phyloP scores from a whole-genome alignment of 2,329 filamentous ascomycete genomes.

The Raffaelea albimanens region DNA sequence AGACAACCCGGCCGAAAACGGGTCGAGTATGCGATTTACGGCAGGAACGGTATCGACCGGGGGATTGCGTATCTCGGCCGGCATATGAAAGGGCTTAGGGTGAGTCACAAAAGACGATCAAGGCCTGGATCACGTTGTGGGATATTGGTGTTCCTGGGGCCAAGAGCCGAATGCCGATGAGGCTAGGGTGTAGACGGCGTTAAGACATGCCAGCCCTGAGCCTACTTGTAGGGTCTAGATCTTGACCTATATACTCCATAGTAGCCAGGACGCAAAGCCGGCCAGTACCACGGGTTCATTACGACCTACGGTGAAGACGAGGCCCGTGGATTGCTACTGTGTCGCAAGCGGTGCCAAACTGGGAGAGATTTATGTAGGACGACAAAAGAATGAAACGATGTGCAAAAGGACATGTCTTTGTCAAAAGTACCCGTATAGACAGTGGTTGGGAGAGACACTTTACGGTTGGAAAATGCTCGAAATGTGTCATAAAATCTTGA shows the following conservation, averaged over 20 bases:
- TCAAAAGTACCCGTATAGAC: too few relatives aligned
- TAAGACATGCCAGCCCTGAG: constrained; percentile 48
- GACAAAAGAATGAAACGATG: neutral
- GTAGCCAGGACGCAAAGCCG: constrained; percentile 11
- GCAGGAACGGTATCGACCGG: constrained; percentile 58
- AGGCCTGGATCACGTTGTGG: constrained; percentile 68
- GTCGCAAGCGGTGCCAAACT: constrained; percentile 52
- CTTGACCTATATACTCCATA: neutral
- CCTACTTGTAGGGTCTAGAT: constrained; percentile 6
- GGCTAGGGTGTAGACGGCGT: constrained; percentile 58
- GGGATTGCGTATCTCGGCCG: constrained; percentile 86
- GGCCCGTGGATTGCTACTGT: constrained; percentile 67
- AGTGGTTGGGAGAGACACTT: too few relatives aligned
- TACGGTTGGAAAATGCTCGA: constrained; percentile 28
- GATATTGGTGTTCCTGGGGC: constrained; percentile 83
- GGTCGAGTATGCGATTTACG: constrained; percentile 64
- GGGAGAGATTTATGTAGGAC: constrained; percentile 36
- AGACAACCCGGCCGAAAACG: constrained; percentile 50
- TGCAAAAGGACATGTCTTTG: too few relatives aligned
- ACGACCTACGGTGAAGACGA: constrained; percentile 59
- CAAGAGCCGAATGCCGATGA: constrained; percentile 42
- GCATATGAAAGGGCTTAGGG: constrained; percentile 89
- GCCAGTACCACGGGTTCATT: constrained; percentile 70
- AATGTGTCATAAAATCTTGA: too few relatives aligned
- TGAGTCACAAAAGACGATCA: constrained; percentile 46